These are phyloP conservation scores for Ceratocystis albifundus DNA, from an alignment of 2,329 filamentous ascomycete species.

Conservation along the genomic window DNA sequence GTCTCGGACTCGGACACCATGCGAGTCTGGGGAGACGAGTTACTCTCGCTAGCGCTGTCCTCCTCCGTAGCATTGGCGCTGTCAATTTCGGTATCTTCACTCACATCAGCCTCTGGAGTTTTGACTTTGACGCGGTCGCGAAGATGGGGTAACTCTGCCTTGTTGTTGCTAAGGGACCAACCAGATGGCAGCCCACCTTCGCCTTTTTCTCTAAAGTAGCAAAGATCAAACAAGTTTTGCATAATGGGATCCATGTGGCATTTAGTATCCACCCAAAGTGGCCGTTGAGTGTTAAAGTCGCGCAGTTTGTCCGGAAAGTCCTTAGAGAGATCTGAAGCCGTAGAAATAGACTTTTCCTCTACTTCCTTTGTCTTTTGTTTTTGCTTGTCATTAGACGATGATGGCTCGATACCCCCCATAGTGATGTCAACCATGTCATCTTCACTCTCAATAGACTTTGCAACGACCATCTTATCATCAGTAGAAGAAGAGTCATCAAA, in stretches of 20 bases:
- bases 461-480: slow-evolving; percentile 54
- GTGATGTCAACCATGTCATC: slow-evolving; percentile 85
- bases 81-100: slow-evolving; percentile 32
- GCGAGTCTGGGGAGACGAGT: slow-evolving; percentile 35
- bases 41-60: slow-evolving; percentile 43
- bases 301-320: slow-evolving; percentile 31
- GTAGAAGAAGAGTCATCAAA: slow-evolving; percentile 43
- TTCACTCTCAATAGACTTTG: slow-evolving; percentile 73
- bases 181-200: slow-evolving; percentile 52
- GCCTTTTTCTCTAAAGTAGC: slow-evolving; percentile 44
- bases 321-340: not conserved
- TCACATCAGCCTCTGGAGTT: slow-evolving; percentile 37
- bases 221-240: slow-evolving; percentile 66
- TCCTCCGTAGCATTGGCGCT: slow-evolving; percentile 36
- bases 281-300: slow-evolving; percentile 40
- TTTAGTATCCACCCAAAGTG: slow-evolving; percentile 42
- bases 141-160: slow-evolving; percentile 45
- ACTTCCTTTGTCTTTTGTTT: slow-evolving; percentile 28
- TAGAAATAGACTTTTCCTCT: slow-evolving; percentile 8
- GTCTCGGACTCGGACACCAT: slow-evolving; percentile 52
- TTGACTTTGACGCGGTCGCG: slow-evolving; percentile 36
- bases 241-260: slow-evolving; percentile 51
- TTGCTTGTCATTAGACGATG: slow-evolving; percentile 35
- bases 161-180: slow-evolving; percentile 48
- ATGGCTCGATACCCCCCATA: slow-evolving; percentile 43